Evolutionary conservation across 306 rosid genomes (phyloP), one percentile per base, ranked within the genome.

Genomic region (Myrica gale): DNA sequence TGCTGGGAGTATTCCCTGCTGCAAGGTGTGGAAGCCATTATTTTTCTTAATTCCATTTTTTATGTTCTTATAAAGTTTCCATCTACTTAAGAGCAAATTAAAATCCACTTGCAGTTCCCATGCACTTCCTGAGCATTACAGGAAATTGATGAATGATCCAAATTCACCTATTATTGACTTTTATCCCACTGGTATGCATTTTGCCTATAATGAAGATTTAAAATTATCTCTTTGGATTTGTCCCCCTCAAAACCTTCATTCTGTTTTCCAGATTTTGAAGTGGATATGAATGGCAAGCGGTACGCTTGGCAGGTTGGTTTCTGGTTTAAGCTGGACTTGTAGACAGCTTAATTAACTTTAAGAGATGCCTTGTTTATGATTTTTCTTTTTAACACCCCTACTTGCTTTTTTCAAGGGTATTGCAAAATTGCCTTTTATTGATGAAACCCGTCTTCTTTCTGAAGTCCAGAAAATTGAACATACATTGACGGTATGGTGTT

Each of bases 241-340:
- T 76, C 55, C 50, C 43, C 66, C 71, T 61, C 80, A 66, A 82
- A 70, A 83, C 74, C 43, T 81, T 73, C 46, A 41, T 79, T 39
- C 71, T 58, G 13, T 45, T n/a, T 83, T 20, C 37, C 98, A 92
- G 99, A 96, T 74, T 96, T 96, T 84, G 98, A 96, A 68, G 99
- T 96, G 82, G 99, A 96, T 87, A 96, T 96, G 99, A 96, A 92
- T 81, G 99, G 99, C 13, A 96, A 92, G 87, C 96, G 99, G 69
- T 96, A 5, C 82, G 85, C 98, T 19, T 96, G 99, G 99, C 96
- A 90, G 99, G 99, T 96, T 78, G 42, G 73, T 73, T 84, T 80
- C 76, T 72, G 55, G 42, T 74, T 53, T 53, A 37, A 12, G 56
- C 43, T 70, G 47, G 69, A 57, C 79, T 82, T 79, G 9, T 45